A percentile compares a stretch with the other conserved stretches of the same genome.
Evolutionary conservation across 2,329 filamentous ascomycete genomes (phyloP).

Genomic region (Scedosporium aurantiacum): DNA sequence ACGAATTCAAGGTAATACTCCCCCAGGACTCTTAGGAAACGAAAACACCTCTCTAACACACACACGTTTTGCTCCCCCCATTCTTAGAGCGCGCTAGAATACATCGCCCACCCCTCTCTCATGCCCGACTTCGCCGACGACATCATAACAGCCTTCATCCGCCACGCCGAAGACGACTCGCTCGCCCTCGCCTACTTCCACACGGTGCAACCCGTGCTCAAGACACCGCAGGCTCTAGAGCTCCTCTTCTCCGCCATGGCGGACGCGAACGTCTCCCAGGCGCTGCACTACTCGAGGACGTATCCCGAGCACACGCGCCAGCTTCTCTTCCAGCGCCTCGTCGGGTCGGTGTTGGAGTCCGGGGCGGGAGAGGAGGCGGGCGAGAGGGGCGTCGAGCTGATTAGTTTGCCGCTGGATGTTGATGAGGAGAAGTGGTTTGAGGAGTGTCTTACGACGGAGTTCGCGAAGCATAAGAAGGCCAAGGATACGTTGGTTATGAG

Average conservation of each 20-base stretch:
- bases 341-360: constrained; percentile 44
- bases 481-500: constrained; percentile 67
- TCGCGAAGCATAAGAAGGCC: constrained; percentile 51
- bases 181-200: constrained; percentile 71
- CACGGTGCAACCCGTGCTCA: constrained; percentile 62
- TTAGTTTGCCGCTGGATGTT: constrained; percentile 59
- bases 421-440: constrained; percentile 67
- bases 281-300: constrained; percentile 60
- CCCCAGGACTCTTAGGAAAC: not conserved
- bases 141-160: constrained; percentile 59
- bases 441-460: constrained; percentile 55
- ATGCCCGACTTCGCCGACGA: constrained; percentile 76
- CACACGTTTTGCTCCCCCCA: not conserved
- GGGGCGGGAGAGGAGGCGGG: constrained; percentile 29
- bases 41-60: not conserved
- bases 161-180: constrained; percentile 53
- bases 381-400: constrained; percentile 54
- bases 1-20: constrained; percentile 49
- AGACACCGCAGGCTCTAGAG: constrained; percentile 47
- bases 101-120: constrained; percentile 68
- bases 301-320: constrained; percentile 51
- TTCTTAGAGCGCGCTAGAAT: constrained; percentile 53
- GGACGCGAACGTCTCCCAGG: constrained; percentile 56
- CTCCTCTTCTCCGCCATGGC: constrained; percentile 61
- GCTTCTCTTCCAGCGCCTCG: constrained; percentile 54